Evolutionary conservation across 2,329 filamentous ascomycete species (phyloP).

Genomic region (Trichoderma afroharzianum): DNA sequence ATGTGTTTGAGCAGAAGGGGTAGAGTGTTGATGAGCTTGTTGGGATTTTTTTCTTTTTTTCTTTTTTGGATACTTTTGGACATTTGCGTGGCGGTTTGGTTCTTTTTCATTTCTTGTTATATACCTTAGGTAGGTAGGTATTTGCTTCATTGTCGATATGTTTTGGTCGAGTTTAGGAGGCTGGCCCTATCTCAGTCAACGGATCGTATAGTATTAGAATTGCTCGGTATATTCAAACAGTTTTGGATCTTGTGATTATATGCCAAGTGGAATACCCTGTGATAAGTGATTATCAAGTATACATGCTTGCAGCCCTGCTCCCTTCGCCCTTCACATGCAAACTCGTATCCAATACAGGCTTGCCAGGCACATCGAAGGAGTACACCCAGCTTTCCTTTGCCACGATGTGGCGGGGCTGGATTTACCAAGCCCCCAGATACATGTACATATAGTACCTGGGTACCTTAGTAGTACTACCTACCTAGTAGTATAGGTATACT

Average conservation of each 20-base stretch:
- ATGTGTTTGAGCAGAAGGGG: slow-evolving; percentile 22
- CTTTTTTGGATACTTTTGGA: background rate
- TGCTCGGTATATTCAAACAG: too few species aligned
- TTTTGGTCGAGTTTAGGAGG: background rate
- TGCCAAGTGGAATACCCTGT: background rate
- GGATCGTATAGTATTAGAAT: background rate
- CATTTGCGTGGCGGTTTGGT: background rate
- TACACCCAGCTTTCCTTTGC: too few species aligned
- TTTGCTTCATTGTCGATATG: background rate
- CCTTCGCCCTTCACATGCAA: too few species aligned
- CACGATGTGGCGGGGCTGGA: background rate
- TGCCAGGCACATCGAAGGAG: too few species aligned
- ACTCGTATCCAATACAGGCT: too few species aligned
- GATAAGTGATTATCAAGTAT: too few species aligned
- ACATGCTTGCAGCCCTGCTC: too few species aligned
- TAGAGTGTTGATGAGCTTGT: background rate
- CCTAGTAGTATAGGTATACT: too few species aligned
- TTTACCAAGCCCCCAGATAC: background rate
- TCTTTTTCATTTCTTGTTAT: background rate
- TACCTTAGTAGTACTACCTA: too few species aligned
- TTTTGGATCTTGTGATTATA: background rate
- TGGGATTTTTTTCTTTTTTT: too few species aligned
- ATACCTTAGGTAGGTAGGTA: too few species aligned
- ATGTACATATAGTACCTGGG: too few species aligned
- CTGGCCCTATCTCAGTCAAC: background rate